These are phyloP conservation scores for Echites panduratus DNA, from an alignment of 257 asterid genomes.

Conservation along the genomic window DNA sequence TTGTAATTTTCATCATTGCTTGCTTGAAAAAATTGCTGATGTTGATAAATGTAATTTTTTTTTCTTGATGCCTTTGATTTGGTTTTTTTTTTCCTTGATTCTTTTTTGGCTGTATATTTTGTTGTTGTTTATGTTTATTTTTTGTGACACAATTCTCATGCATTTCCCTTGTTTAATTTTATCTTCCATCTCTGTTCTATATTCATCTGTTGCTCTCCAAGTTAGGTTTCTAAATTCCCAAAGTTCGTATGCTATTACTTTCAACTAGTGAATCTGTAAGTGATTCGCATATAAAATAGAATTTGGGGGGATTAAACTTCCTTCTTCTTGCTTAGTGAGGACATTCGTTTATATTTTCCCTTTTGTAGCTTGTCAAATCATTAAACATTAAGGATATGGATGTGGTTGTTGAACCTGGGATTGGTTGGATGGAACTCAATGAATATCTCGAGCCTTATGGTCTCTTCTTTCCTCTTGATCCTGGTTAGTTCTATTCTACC, in stretches of 20 bases:
- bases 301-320: slow-evolving; percentile 8
- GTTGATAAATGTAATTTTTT: background rate
- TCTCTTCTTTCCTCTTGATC: slow-evolving; percentile 95
- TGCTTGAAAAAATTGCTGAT: background rate
- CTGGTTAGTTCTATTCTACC: slow-evolving; percentile 45
- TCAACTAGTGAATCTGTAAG: background rate
- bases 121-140: background rate
- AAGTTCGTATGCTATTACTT: background rate
- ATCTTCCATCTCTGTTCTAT: background rate
- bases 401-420: slow-evolving; percentile 98
- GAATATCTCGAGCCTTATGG: slow-evolving; percentile 91
- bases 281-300: slow-evolving; percentile 1
- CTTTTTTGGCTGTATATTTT: background rate
- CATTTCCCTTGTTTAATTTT: background rate
- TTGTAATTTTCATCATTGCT: background rate
- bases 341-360: slow-evolving; percentile 15
- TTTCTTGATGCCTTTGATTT: background rate
- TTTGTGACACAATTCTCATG: background rate
- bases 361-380: slow-evolving; percentile 57
- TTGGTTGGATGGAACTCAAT: slow-evolving; percentile 98
- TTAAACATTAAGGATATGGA: slow-evolving; percentile 89
- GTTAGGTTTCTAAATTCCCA: background rate
- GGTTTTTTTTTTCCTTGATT: background rate
- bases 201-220: slow-evolving; percentile 1
- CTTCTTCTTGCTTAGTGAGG: slow-evolving; percentile 23